A percentile compares a stretch with the other conserved stretches of the same genome.
Conservation (phyloP, 2,329 filamentous ascomycete genomes). For the Samsoniella hepiali region DNA sequence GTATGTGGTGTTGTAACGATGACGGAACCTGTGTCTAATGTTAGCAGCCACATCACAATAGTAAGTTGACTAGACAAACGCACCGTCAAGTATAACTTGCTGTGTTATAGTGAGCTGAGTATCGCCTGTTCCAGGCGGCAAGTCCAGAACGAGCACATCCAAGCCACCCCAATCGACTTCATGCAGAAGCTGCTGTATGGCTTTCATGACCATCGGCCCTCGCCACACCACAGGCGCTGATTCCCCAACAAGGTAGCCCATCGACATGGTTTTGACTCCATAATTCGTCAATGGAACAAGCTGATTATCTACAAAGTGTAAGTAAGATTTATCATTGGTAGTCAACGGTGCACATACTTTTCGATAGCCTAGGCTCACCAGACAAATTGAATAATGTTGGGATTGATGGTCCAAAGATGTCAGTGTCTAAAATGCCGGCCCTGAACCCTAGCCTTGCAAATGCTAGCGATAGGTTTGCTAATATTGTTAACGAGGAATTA, state of each 20-base stretch:
- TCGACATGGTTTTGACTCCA: slow-evolving; percentile 96
- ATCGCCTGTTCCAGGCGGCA: slow-evolving; percentile 93
- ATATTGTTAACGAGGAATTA: background rate
- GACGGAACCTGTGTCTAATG: slow-evolving; percentile 57
- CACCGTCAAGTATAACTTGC: slow-evolving; percentile 83
- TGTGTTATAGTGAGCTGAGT: slow-evolving; percentile 97
- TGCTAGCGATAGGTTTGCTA: slow-evolving; percentile 78
- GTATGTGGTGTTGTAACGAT: slow-evolving; percentile 94
- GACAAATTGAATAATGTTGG: slow-evolving; percentile 83
- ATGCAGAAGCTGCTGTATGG: slow-evolving; percentile 89
- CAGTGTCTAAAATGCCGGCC: slow-evolving; percentile 86
- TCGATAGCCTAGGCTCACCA: slow-evolving; percentile 72
- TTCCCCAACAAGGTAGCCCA: slow-evolving; percentile 86
- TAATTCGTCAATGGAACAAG: slow-evolving; percentile 89
- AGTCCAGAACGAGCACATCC: slow-evolving; percentile 83
- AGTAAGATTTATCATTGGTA: slow-evolving; percentile 1
- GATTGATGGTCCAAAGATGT: slow-evolving; percentile 95
- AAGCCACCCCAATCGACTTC: slow-evolving; percentile 91
- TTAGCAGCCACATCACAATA: background rate
- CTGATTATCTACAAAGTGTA: slow-evolving; percentile 59
- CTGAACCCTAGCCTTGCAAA: slow-evolving; percentile 79
- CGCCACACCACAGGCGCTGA: slow-evolving; percentile 88
- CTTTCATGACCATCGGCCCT: slow-evolving; percentile 96
- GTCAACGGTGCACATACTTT: slow-evolving; percentile 49
- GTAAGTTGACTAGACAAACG: slow-evolving; percentile 23